Conservation (phyloP, 495 filamentous ascomycete species). For the Hapsidospora chrysogenum region DNA sequence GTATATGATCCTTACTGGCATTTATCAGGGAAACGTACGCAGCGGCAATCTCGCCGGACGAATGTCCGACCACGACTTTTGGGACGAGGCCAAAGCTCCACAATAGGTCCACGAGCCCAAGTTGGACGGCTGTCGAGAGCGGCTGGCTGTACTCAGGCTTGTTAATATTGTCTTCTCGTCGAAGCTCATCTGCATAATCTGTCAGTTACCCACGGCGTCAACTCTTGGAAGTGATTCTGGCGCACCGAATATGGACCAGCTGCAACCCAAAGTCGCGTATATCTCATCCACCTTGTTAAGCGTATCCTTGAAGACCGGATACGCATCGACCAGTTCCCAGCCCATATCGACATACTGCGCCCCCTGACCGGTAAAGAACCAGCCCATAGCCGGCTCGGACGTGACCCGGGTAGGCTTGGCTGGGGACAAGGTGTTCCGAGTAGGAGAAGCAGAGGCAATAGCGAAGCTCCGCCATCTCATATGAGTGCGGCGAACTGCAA, state of each 20-base stretch:
- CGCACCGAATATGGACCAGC: constrained; percentile 17
- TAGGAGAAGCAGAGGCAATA: constrained; percentile 2
- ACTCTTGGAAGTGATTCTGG: not conserved
- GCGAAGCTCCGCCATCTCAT: constrained; percentile 13
- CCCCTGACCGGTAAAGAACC: constrained; percentile 24
- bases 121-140: constrained; percentile 27
- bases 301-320: constrained; percentile 7
- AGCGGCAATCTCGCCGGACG: constrained; percentile 40
- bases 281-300: constrained; percentile 11
- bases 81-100: constrained; percentile 26
- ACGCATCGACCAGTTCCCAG: constrained; percentile 17
- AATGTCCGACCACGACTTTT: constrained; percentile 37
- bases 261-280: constrained; percentile 8
- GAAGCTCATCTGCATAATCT: constrained; percentile 5
- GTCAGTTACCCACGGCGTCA: not conserved
- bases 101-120: constrained; percentile 34
- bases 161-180: constrained; percentile 15
- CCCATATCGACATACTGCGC: constrained; percentile 35
- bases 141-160: constrained; percentile 20
- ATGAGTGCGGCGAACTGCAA: constrained; percentile 13
- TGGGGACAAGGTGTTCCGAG: constrained; percentile 2
- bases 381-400: constrained; percentile 9
- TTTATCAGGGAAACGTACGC: constrained; percentile 17
- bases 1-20: no score
- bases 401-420: constrained; percentile 5